phyloP scores from a whole-genome alignment of 2,329 filamentous ascomycete species.

The Cadophora sp. region DNA sequence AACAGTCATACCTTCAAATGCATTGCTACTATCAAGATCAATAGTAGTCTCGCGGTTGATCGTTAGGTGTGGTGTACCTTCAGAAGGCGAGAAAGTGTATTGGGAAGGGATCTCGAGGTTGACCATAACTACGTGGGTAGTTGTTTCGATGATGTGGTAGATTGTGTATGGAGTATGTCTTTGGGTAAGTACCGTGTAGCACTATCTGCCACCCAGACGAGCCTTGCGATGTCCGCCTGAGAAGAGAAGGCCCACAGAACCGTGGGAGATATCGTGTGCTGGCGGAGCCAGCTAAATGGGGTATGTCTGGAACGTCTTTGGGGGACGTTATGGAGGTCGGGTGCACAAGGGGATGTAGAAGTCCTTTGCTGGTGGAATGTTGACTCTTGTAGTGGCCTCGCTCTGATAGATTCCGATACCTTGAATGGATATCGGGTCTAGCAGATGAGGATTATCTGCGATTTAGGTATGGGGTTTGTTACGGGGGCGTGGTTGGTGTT shows the following conservation, averaged over 20 bases:
- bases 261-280: slow-evolving; percentile 70
- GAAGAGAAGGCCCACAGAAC: slow-evolving; percentile 95
- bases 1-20: slow-evolving; percentile 80
- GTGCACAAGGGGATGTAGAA: slow-evolving; percentile 83
- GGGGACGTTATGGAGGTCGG: slow-evolving; percentile 90
- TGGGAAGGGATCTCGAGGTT: slow-evolving; percentile 79
- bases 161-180: slow-evolving; percentile 33
- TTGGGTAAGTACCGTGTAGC: slow-evolving; percentile 74
- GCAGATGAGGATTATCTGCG: slow-evolving; percentile 75
- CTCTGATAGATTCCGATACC: slow-evolving; percentile 84
- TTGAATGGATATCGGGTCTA: slow-evolving; percentile 82
- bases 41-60: slow-evolving; percentile 96
- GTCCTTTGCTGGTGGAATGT: slow-evolving; percentile 85
- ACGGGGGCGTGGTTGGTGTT: slow-evolving; percentile 59
- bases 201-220: slow-evolving; percentile 98
- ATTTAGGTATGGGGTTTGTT: slow-evolving; percentile 39
- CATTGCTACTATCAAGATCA: slow-evolving; percentile 92
- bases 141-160: slow-evolving; percentile 14
- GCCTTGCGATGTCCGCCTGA: slow-evolving; percentile 92
- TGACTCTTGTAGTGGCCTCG: slow-evolving; percentile 71
- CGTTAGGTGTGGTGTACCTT: slow-evolving; percentile 86
- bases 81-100: slow-evolving; percentile 83
- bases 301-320: slow-evolving; percentile 63
- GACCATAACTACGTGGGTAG: slow-evolving; percentile 73
- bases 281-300: slow-evolving; percentile 85